Percentiles rank a stretch among this genome's conserved stretches.
Evolutionary conservation across 1,139 yeast genomes (phyloP).

Genomic region (Kazachstania sp.): DNA sequence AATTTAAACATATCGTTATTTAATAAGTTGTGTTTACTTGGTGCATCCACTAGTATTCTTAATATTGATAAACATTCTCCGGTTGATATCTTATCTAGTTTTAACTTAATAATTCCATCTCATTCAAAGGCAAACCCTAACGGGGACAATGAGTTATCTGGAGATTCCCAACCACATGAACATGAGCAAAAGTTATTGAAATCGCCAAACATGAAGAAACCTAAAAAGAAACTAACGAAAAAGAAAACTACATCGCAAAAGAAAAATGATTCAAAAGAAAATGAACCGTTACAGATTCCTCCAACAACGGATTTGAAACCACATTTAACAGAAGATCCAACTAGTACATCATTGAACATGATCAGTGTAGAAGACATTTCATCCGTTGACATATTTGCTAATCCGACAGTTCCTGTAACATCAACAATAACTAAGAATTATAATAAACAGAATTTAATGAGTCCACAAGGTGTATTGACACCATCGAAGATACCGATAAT

Average conservation of each 20-base stretch:
- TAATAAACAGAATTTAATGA: not conserved
- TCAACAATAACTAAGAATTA: conserved; percentile 5
- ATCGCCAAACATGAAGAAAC: not conserved
- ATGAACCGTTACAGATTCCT: not conserved
- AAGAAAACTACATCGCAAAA: not conserved
- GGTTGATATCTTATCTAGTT: conserved; percentile 27
- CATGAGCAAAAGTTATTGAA: not conserved
- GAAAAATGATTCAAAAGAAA: not conserved
- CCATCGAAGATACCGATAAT: not conserved
- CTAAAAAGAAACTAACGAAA: not conserved
- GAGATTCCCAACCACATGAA: not conserved
- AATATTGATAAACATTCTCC: conserved; percentile 27
- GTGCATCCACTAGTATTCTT: conserved; percentile 26
- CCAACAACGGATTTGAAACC: conserved; percentile 1
- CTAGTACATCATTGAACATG: conserved; percentile 4
- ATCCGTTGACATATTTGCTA: conserved; percentile 6
- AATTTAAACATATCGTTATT: conserved; percentile 28
- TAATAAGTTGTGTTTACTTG: conserved; percentile 25
- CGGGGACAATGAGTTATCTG: not conserved
- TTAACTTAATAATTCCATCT: conserved; percentile 3
- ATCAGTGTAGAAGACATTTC: conserved; percentile 9
- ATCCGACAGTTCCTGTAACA: conserved; percentile 3
- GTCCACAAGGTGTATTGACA: not conserved
- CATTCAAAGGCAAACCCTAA: not conserved
- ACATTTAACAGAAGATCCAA: conserved; percentile 1